Evolutionary conservation across 2,329 filamentous ascomycete species (phyloP), one percentile per base, ranked within the genome.

Genomic region (Beauveria scarabaeidicola): DNA sequence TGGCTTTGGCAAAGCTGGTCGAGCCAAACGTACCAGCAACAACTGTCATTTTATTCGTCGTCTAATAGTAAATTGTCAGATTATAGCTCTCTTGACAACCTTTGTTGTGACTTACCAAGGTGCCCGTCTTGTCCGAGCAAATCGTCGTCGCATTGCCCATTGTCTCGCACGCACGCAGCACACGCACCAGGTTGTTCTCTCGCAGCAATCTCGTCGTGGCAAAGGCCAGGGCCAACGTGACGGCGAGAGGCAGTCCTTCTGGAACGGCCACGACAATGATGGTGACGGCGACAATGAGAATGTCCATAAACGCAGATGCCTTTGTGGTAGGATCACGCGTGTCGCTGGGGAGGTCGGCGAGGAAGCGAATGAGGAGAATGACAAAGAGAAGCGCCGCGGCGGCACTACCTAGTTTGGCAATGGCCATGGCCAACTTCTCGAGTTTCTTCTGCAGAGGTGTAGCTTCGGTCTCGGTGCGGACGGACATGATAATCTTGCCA

Each of bases 281-380:
- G 8, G 84, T 87, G 59, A 88, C 81, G 19, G 84, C 81, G 40
- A 85, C 81, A 59, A 88, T 86, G 55, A 88, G 78, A 55, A 88
- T 84, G 25, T 83, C 76, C 66, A 88, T 75, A 66, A 88, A 87
- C 17, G 80, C 70, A 41, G 74, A 74, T 0, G 69, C 74, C 72
- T 90, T 91, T 54, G 81, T 73, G 0, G 82, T 76, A 1, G 84
- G 74, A 0, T 75, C 72, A 0, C 64, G 69, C 23, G 64, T 47
- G 66, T 82, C 84, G 40, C 74, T 67, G 5, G 81, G 80, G 8
- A 93, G 78, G 17, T 79, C 72, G 38, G 81, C 86, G 25, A 90
- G 75, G 69, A 91, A 93, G 67, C 89, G 86, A 75, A 93, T 89
- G 66, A 92, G 84, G 13, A 92, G 77, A 25, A 91, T 87, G 56